phyloP scores from a whole-genome alignment of 345 rosid genomes.

The Acer negundo region DNA sequence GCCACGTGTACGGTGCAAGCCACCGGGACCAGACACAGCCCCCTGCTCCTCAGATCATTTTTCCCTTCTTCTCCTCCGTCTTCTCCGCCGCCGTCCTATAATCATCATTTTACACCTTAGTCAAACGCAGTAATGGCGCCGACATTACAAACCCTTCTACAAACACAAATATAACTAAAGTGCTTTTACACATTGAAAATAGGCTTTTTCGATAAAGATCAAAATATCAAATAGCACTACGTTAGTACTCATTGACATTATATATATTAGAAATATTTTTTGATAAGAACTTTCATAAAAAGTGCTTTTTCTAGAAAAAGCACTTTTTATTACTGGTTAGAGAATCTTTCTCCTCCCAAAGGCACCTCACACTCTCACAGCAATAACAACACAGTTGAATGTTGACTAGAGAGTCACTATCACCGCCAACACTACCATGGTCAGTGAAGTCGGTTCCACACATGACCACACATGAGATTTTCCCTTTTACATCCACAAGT shows the following conservation, averaged over 20 bases:
- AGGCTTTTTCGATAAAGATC: too few species aligned
- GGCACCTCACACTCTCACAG: neutral
- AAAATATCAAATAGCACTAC: too few species aligned
- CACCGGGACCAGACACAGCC: conserved; percentile 78
- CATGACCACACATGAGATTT: neutral
- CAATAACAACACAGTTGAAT: neutral
- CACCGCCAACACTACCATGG: neutral
- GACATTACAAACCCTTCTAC: neutral
- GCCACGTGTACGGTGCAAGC: conserved; percentile 64
- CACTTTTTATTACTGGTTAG: too few species aligned
- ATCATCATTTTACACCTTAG: neutral
- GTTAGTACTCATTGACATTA: too few species aligned
- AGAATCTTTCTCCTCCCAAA: neutral
- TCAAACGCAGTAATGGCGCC: neutral
- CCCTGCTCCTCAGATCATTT: conserved; percentile 70
- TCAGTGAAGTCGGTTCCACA: neutral
- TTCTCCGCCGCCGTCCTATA: conserved; percentile 45
- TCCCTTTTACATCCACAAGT: neutral
- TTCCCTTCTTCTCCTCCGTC: conserved; percentile 33
- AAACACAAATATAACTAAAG: too few species aligned
- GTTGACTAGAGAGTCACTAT: neutral
- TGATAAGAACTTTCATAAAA: too few species aligned
- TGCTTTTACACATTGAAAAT: too few species aligned
- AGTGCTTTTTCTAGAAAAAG: too few species aligned
- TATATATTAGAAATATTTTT: too few species aligned